Evolutionary conservation across 106 monocot genomes (phyloP).

Genomic region (Phalaenopsis aphrodite): DNA sequence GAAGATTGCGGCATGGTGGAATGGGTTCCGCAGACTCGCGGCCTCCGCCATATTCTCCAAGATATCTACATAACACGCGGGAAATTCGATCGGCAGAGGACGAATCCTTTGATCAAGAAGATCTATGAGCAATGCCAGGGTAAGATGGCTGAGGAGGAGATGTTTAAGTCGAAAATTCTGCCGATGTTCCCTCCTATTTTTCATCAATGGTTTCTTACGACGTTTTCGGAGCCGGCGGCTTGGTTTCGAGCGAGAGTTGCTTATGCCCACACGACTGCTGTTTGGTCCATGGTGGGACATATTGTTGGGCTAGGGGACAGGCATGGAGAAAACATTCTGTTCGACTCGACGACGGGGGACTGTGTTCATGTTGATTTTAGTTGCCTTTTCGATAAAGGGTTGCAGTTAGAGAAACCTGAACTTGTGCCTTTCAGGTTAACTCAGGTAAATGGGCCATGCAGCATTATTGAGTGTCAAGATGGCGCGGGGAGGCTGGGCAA

Average conservation of each 20-base stretch:
- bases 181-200: slow-evolving; percentile 97
- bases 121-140: slow-evolving; percentile 82
- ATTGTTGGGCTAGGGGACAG: slow-evolving; percentile 98
- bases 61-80: slow-evolving; percentile 87
- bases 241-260: slow-evolving; percentile 90
- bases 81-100: slow-evolving; percentile 81
- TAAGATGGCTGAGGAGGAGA: slow-evolving; percentile 87
- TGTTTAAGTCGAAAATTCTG: slow-evolving; percentile 79
- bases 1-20: slow-evolving; percentile 99
- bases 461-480: neutral
- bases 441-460: slow-evolving; percentile 39
- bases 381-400: slow-evolving; percentile 94
- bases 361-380: slow-evolving; percentile 98
- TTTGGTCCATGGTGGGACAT: slow-evolving; percentile 99
- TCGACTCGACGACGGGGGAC: slow-evolving; percentile 93
- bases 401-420: slow-evolving; percentile 93
- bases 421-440: slow-evolving; percentile 96
- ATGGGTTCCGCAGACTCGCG: slow-evolving; percentile 95
- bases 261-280: slow-evolving; percentile 93
- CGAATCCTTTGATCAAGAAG: slow-evolving; percentile 77
- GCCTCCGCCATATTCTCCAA: slow-evolving; percentile 92
- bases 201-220: slow-evolving; percentile 86
- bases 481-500: too few relatives aligned
- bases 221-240: slow-evolving; percentile 96
- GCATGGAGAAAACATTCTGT: slow-evolving; percentile 96